These are phyloP conservation scores for Pneumocystis wakefieldiae DNA, from an alignment of 1,139 yeast species.

Conservation along the genomic window DNA sequence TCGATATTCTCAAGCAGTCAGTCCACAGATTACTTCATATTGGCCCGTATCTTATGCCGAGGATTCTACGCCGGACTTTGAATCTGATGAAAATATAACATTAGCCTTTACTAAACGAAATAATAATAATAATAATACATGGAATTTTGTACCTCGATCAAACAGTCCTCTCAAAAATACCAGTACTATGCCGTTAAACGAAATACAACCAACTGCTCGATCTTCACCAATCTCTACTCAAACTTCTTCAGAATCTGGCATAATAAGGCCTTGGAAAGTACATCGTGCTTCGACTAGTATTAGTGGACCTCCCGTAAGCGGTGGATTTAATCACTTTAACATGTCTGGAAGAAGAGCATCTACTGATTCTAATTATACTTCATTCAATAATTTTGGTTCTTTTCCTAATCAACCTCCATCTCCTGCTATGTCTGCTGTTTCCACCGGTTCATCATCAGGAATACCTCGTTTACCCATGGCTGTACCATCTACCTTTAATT, in stretches of 20 bases:
- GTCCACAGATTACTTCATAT: not conserved
- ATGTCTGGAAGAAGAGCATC: not conserved
- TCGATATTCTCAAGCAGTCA: not conserved
- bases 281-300: not conserved
- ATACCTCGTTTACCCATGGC: not conserved
- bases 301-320: not conserved
- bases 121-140: not conserved
- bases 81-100: not conserved
- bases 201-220: not conserved
- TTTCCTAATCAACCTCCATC: not conserved
- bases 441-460: not conserved
- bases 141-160: not conserved
- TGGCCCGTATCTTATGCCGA: not conserved
- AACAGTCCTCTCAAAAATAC: not conserved
- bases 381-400: not conserved
- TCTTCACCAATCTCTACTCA: not conserved
- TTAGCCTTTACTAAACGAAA: not conserved
- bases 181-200: not conserved
- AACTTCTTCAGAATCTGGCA: not conserved
- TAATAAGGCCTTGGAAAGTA: not conserved
- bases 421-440: not conserved
- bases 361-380: not conserved
- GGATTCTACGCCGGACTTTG: not conserved
- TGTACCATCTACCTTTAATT: not conserved
- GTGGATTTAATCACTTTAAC: not conserved